Conservation (phyloP, 2,329 filamentous ascomycete species). For the Leptographium lundbergii region DNA sequence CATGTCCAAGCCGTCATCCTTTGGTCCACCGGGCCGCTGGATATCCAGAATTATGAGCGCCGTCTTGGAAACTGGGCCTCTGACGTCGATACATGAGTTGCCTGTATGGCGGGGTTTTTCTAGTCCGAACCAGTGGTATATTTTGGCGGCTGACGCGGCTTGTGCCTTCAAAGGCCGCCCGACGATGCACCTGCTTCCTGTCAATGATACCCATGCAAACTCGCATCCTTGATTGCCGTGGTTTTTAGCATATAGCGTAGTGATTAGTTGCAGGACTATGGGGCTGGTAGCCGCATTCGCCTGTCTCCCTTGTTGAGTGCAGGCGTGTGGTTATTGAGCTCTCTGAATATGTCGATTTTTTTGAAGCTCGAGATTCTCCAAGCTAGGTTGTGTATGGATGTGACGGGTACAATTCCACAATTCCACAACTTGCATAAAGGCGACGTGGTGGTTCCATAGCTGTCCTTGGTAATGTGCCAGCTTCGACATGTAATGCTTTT, state of each 20-base stretch:
- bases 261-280: neutral
- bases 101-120: neutral
- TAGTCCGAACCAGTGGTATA: neutral
- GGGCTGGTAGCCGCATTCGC: no score
- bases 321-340: no score
- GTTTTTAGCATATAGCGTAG: no score
- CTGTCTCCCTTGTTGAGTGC: no score
- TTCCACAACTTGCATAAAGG: no score
- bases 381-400: no score
- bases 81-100: neutral
- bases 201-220: neutral
- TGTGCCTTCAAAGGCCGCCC: neutral
- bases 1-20: constrained; percentile 63
- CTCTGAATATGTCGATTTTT: no score
- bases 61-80: constrained; percentile 28
- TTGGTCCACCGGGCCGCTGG: constrained; percentile 64
- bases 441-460: no score
- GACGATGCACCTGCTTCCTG: neutral
- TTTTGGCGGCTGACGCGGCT: neutral
- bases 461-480: no score
- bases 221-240: neutral
- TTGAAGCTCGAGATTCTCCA: no score
- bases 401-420: no score
- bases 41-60: constrained; percentile 58
- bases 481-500: no score